Evolutionary conservation across 805 yeast genomes (phyloP).

Genomic region (Kuraishia hungarica): DNA sequence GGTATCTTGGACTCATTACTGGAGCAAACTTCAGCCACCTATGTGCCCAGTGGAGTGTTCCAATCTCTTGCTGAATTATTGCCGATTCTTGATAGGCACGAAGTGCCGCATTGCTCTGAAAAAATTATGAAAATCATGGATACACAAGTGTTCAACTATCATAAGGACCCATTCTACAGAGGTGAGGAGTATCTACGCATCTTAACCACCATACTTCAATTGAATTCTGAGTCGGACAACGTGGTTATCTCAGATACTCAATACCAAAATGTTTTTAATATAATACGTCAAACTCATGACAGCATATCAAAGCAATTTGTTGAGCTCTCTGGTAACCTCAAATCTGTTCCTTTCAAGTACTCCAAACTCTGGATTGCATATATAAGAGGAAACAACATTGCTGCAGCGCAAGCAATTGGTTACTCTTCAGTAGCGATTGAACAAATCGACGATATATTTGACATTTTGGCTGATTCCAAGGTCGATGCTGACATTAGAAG

Average conservation of each 20-base stretch:
- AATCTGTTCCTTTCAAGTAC: slow-evolving; percentile 8
- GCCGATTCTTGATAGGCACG: not conserved
- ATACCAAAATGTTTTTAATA: slow-evolving; percentile 16
- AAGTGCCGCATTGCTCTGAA: not conserved
- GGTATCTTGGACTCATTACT: not conserved
- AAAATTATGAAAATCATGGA: slow-evolving; percentile 4
- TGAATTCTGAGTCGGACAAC: not conserved
- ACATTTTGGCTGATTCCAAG: slow-evolving; percentile 15
- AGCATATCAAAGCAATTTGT: slow-evolving; percentile 21
- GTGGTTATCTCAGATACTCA: slow-evolving; percentile 6
- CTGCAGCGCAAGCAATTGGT: slow-evolving; percentile 29
- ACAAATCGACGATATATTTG: slow-evolving; percentile 15
- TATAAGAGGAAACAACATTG: slow-evolving; percentile 28
- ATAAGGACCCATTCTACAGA: slow-evolving; percentile 21
- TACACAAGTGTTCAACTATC: slow-evolving; percentile 21
- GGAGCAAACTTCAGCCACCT: not conserved
- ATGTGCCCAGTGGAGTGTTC: slow-evolving; percentile 7
- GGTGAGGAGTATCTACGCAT: slow-evolving; percentile 29
- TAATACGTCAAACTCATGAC: slow-evolving; percentile 16
- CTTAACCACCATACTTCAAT: slow-evolving; percentile 6
- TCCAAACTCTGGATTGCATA: slow-evolving; percentile 25
- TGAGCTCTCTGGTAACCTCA: slow-evolving; percentile 12
- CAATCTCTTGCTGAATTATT: slow-evolving; percentile 17
- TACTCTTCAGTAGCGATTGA: slow-evolving; percentile 9
- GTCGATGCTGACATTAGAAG: slow-evolving; percentile 21